These are phyloP conservation scores for Colletotrichum magnum DNA, from an alignment of 2,329 filamentous ascomycete genomes.

Conservation along the genomic window DNA sequence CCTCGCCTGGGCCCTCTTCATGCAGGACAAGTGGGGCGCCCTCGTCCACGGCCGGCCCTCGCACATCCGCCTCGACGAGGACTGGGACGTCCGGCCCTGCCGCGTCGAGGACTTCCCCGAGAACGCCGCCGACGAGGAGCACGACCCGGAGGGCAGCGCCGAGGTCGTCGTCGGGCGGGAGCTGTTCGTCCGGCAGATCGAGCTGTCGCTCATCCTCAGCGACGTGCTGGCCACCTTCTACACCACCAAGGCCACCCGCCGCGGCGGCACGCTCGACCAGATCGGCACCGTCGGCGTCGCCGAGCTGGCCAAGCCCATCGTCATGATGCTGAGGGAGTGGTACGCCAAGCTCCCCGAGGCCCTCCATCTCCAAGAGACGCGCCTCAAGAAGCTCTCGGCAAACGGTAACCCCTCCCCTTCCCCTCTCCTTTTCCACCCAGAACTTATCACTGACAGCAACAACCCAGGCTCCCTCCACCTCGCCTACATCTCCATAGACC, in stretches of 20 bases:
- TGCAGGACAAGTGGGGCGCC: constrained; percentile 75
- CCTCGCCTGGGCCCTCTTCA: constrained; percentile 75
- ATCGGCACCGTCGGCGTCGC: constrained; percentile 51
- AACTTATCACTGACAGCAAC: constrained; percentile 52
- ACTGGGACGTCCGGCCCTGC: constrained; percentile 66
- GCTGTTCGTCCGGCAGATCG: constrained; percentile 65
- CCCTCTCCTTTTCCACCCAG: constrained; percentile 36
- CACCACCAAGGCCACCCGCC: constrained; percentile 51
- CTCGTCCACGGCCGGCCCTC: constrained; percentile 71
- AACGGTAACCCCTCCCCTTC: constrained; percentile 45
- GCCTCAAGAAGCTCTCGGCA: constrained; percentile 57
- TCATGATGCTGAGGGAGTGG: constrained; percentile 57
- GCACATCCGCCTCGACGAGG: constrained; percentile 63
- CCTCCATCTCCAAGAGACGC: constrained; percentile 59
- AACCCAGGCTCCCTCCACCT: constrained; percentile 61
- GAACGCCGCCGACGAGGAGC: constrained; percentile 52
- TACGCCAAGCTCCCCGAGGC: constrained; percentile 60
- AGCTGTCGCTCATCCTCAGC: constrained; percentile 64
- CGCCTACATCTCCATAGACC: constrained; percentile 65
- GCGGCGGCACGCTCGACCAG: constrained; percentile 49
- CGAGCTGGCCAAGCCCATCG: constrained; percentile 51
- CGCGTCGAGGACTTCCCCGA: constrained; percentile 56
- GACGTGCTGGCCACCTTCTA: constrained; percentile 66
- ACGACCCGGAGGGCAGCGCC: constrained; percentile 54
- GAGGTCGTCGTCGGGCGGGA: constrained; percentile 61